Base-by-base conservation (phyloP, 2,329 filamentous ascomycete genomes). In the Monascus ruber region DNA sequence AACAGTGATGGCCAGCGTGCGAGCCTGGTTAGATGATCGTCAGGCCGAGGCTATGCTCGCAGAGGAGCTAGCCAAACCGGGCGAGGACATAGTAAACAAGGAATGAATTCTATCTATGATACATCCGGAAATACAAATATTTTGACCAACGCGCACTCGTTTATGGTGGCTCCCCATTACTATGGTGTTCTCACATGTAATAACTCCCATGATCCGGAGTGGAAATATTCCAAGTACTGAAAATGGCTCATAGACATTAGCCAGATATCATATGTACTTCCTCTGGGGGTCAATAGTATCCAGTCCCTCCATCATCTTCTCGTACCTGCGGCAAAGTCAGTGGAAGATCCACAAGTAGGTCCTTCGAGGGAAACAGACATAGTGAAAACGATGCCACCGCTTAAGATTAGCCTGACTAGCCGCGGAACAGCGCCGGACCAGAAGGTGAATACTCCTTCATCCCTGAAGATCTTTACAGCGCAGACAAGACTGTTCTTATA, bases 321-420 rank as follows among this genome's bases (percentile, higher is more conserved):
- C 89, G 60, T 95, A 91, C 81, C 63, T 59, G 41, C 46, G 26
- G 11, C 39, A 42, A 9, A 35, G 44, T 48, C 39, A 52, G 39
- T 17, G 17, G 17, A 17, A 17, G 17, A 17, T 17, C 17, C 31
- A 42, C 31, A 32, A 31, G 29, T 33, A 29, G 35, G 32, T 24
- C 32, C 36, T 27, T 6, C 34, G n/a, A 31, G 11, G 31, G 32
- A 28, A 35, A 64, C 72, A 55, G 64, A 81, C 77, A 96, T 93
- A 24, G 91, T 93, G 58, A 98, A 98, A 32, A 98, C 91, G 55
- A 98, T 94, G 11, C 91, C 91, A 40, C 91, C 91, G 55, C 87
- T 95, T 63, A 96, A 64, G 33, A 95, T 83, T 50, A 98, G 62
- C 41, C 91, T 73, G 24, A 79, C 89, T 53, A 98, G 64, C 39